A percentile compares a stretch with the other conserved stretches of the same genome.
Conservation (phyloP, 306 rosid species). For the Hippophae rhamnoides region DNA sequence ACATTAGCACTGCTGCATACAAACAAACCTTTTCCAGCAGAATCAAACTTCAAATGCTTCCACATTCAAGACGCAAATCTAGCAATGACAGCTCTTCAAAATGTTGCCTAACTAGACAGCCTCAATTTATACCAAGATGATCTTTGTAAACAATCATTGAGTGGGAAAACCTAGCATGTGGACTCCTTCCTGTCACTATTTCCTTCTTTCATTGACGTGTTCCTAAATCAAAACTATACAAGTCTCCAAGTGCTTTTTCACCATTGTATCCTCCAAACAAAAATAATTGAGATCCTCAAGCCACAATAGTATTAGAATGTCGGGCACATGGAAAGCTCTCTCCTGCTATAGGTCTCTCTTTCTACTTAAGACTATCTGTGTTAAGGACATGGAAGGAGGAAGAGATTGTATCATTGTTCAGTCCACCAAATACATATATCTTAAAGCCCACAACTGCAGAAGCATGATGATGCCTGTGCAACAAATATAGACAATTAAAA, state of each 20-base stretch:
- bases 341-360: constrained; percentile 46
- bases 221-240: constrained; percentile 58
- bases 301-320: constrained; percentile 89
- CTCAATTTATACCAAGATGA: constrained; percentile 75
- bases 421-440: constrained; percentile 90
- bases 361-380: constrained; percentile 51
- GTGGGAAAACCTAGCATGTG: constrained; percentile 90
- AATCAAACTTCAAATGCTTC: constrained; percentile 62
- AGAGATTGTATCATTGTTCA: constrained; percentile 50
- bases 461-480: constrained; percentile 84
- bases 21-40: constrained; percentile 62
- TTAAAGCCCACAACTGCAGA: constrained; percentile 57
- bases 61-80: constrained; percentile 51
- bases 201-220: constrained; percentile 63
- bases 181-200: constrained; percentile 55
- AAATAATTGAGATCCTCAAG: constrained; percentile 50
- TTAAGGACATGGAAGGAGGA: constrained; percentile 61
- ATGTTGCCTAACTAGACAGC: constrained; percentile 78
- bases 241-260: constrained; percentile 74
- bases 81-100: constrained; percentile 66
- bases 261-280: constrained; percentile 80
- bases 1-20: constrained; percentile 72
- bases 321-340: constrained; percentile 60
- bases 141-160: constrained; percentile 62
- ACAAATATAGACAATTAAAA: constrained; percentile 13